Percentiles rank a stretch among this genome's conserved stretches.
Evolutionary conservation across 768 basidiomycete genomes (phyloP).

Genomic region (Mycena albidolilacea): DNA sequence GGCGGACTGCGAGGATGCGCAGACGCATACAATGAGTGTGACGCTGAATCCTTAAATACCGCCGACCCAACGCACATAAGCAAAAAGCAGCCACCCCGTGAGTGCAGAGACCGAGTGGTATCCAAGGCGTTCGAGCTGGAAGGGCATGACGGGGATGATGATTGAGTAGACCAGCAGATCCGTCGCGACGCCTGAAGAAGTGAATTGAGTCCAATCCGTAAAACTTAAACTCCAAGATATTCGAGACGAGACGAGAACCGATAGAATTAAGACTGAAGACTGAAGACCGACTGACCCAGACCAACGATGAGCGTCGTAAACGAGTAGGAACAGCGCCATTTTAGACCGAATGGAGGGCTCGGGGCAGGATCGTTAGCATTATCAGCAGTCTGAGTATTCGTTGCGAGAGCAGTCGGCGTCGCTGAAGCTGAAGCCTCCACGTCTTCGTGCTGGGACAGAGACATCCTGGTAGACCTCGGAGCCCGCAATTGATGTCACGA

Average conservation of each 20-base stretch:
- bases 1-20: slow-evolving; percentile 57
- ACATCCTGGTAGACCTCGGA: too few species aligned
- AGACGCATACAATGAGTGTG: background rate
- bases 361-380: background rate
- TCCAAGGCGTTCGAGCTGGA: slow-evolving; percentile 67
- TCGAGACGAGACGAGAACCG: background rate
- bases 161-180: slow-evolving; percentile 75
- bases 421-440: too few species aligned
- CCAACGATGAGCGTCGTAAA: slow-evolving; percentile 24
- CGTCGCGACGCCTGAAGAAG: slow-evolving; percentile 55
- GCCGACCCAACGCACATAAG: slow-evolving; percentile 58
- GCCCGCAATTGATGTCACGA: too few species aligned
- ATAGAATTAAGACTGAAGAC: too few species aligned
- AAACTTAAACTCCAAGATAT: background rate
- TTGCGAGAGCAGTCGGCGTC: too few species aligned
- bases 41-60: background rate
- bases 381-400: too few species aligned
- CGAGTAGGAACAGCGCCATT: slow-evolving; percentile 29
- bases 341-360: slow-evolving; percentile 11
- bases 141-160: slow-evolving; percentile 76
- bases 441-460: too few species aligned
- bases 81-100: slow-evolving; percentile 74
- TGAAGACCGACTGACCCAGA: slow-evolving; percentile 10
- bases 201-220: background rate
- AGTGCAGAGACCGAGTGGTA: slow-evolving; percentile 63